phyloP scores from a whole-genome alignment of 139 green algal species.

The Ulvella scutata region DNA sequence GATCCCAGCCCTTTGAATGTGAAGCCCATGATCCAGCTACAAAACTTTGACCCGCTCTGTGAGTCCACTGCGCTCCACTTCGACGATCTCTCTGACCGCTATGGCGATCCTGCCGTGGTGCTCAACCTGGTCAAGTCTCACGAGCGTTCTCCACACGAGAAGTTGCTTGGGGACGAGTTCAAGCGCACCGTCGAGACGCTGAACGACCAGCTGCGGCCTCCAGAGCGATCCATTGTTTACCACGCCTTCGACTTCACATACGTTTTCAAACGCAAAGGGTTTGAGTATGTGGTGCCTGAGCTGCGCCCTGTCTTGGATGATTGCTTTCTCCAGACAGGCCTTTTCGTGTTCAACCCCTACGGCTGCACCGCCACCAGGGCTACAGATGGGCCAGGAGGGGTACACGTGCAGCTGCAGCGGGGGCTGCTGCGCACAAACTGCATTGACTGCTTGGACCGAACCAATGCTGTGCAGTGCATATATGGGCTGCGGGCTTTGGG shows the following conservation, averaged over 20 bases:
- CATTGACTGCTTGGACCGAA: constrained; percentile 95
- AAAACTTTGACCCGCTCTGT: constrained; percentile 74
- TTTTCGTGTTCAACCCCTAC: constrained; percentile 10
- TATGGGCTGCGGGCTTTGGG: constrained; percentile 58
- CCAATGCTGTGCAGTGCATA: constrained; percentile 86
- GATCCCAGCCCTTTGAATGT: constrained; percentile 38
- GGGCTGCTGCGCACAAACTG: constrained; percentile 87
- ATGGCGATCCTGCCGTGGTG: constrained; percentile 64
- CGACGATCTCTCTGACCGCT: constrained; percentile 49
- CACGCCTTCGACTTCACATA: neutral
- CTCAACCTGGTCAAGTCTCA: constrained; percentile 80
- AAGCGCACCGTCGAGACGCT: constrained; percentile 51
- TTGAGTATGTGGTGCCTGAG: constrained; percentile 9
- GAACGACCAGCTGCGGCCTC: constrained; percentile 35
- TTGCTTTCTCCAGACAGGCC: constrained; percentile 53
- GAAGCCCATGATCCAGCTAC: constrained; percentile 56
- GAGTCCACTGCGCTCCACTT: constrained; percentile 25
- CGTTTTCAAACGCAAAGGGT: constrained; percentile 4
- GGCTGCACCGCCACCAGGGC: neutral
- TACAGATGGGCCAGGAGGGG: constrained; percentile 6
- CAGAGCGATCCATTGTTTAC: neutral
- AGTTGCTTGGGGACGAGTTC: constrained; percentile 67
- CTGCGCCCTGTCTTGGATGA: constrained; percentile 29
- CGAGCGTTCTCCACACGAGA: constrained; percentile 29
- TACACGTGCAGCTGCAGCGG: constrained; percentile 24